Base-by-base conservation (phyloP, 164 flowering plant genomes). In the Tinospora cordifolia region DNA sequence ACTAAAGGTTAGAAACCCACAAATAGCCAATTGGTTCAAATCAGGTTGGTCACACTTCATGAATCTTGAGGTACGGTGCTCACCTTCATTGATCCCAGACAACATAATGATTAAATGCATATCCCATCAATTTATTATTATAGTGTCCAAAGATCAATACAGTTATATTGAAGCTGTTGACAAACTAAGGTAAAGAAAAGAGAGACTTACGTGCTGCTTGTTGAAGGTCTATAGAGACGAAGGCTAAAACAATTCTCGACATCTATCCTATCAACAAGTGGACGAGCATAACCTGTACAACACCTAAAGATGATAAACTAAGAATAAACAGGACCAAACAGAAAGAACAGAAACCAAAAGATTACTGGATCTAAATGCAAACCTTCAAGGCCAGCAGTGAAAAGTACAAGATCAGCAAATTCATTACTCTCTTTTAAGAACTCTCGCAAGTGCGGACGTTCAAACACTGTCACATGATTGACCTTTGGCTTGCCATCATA, bases 301-400 rank as follows among this genome's bases (percentile, higher is more conserved):
- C 19, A 21, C 36, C 63, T 51, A 62, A 78, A 62, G 6, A 71
- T 69, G 51, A 73, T 30, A 15, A 57, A 27, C 30, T 8, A 24
- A 27, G 73, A 19, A 44, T 72, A 63, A 22, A 25, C 13, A 60
- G 25, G 39, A 63, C 70, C 41, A 26, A 75, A 8, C 38, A 75
- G 39, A 47, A 11, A 60, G 8, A 68, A 17, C 3, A 60, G 60
- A 72, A 46, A 15, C 6, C 63, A 57, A 21, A 65, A 66, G 57
- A 54, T 30, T 34, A 12, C 25, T 17, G 63, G 63, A 64, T 39
- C 41, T 71, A 30, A 1, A 67, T 65, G 73, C 80, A 71, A 76
- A 94, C 99, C 99, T 94, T 94, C 99, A 79, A 94, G 95, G 8
- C 98, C 98, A 81, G 98, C 99, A 70, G 99, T 94, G 75, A 94